Percentiles rank a stretch among this genome's conserved stretches.
These are phyloP conservation scores for Biancaea sappan DNA, from an alignment of 306 rosid genomes.

Conservation along the genomic window DNA sequence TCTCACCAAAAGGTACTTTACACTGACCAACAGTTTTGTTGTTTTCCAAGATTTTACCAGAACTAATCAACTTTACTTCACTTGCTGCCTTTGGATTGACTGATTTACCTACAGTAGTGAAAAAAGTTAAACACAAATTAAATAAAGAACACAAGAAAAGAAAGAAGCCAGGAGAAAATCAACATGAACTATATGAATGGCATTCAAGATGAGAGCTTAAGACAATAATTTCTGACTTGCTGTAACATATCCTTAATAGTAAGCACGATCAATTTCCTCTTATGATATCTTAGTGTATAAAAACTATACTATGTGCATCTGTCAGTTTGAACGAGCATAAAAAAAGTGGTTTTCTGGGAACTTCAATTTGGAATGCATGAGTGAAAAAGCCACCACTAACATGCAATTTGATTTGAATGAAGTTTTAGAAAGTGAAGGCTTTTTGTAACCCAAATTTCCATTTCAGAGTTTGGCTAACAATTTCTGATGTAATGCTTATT, in stretches of 20 bases:
- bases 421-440: neutral
- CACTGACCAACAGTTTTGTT: constrained; percentile 70
- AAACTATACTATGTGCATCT: neutral
- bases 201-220: neutral
- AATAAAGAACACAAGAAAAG: neutral
- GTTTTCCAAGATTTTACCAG: constrained; percentile 73
- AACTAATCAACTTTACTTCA: constrained; percentile 65
- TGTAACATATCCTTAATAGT: no score
- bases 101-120: constrained; percentile 45
- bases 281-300: neutral
- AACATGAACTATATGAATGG: neutral
- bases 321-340: neutral
- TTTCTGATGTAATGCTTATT: neutral
- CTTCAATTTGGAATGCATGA: neutral
- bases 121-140: constrained; percentile 1
- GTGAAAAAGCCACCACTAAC: neutral
- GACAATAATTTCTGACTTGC: neutral
- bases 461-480: neutral
- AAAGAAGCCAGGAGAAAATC: neutral
- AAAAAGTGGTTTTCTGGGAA: neutral
- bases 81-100: constrained; percentile 57
- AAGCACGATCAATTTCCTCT: neutral
- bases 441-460: neutral
- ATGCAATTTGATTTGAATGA: neutral
- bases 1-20: constrained; percentile 61